These are phyloP conservation scores for Hagleromyces aurorensis DNA, from an alignment of 805 yeast genomes.

Conservation along the genomic window DNA sequence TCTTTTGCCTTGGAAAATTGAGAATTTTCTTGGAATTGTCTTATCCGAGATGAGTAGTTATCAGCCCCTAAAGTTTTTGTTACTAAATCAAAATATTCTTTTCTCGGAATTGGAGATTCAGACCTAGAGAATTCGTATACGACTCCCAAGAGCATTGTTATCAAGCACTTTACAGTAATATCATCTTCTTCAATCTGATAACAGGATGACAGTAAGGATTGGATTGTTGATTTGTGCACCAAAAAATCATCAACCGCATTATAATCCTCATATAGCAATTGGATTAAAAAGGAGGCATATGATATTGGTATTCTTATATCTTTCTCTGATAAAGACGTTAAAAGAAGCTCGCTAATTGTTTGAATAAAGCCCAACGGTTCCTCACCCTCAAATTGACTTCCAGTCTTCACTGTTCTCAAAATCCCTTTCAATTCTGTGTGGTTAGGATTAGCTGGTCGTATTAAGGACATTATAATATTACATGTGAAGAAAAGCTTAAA, in stretches of 20 bases:
- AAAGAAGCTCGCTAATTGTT: constrained; percentile 66
- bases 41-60: constrained; percentile 63
- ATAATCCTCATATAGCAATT: constrained; percentile 73
- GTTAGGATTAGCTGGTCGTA: constrained; percentile 37
- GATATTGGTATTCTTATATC: constrained; percentile 77
- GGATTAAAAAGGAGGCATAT: constrained; percentile 62
- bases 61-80: constrained; percentile 71
- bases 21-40: constrained; percentile 58
- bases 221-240: constrained; percentile 55
- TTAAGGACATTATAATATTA: constrained; percentile 51
- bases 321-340: constrained; percentile 49
- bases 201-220: constrained; percentile 59
- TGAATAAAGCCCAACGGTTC: constrained; percentile 66
- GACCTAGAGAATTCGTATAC: constrained; percentile 74
- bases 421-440: constrained; percentile 40
- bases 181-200: constrained; percentile 45
- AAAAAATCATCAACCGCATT: constrained; percentile 70
- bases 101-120: constrained; percentile 46
- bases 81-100: constrained; percentile 53
- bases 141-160: constrained; percentile 63
- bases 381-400: constrained; percentile 37
- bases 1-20: constrained; percentile 46
- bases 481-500: constrained; percentile 82
- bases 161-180: constrained; percentile 61
- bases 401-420: constrained; percentile 45